Evolutionary conservation across 2,329 filamentous ascomycete genomes (phyloP).

Genomic region (Trichoderma koningiopsis): DNA sequence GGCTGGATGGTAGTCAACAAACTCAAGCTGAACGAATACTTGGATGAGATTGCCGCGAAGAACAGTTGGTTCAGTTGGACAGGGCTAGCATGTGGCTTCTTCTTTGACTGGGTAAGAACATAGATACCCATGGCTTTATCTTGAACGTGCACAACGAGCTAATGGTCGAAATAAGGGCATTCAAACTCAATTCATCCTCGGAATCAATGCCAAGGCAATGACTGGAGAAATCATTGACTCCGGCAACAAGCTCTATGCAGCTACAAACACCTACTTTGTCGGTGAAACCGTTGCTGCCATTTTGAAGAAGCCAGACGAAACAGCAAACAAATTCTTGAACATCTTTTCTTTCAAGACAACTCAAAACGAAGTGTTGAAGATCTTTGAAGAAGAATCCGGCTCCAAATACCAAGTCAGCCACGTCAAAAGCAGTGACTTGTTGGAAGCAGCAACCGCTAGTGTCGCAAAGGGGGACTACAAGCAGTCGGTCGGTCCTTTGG

Average conservation of each 20-base stretch:
- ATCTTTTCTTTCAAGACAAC: neutral
- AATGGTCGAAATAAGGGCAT: neutral
- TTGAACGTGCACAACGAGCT: neutral
- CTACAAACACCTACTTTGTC: neutral
- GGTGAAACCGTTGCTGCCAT: neutral
- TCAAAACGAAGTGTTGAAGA: conserved; percentile 4
- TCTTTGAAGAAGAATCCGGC: neutral
- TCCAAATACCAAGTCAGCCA: neutral
- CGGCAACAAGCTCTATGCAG: neutral
- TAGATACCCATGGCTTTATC: neutral
- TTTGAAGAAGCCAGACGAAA: neutral
- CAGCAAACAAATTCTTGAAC: neutral
- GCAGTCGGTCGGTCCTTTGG: neutral
- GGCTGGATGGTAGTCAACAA: neutral
- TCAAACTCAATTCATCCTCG: neutral
- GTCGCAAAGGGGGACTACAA: neutral
- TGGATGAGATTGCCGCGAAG: neutral
- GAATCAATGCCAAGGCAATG: neutral
- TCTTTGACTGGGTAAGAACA: conserved; percentile 7
- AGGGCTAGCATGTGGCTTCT: neutral
- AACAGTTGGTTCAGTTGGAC: neutral
- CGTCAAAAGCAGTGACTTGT: neutral
- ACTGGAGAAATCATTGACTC: neutral
- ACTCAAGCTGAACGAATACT: neutral
- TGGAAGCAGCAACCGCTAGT: neutral